phyloP scores from a whole-genome alignment of 345 rosid genomes.

The Citrus hindsii region DNA sequence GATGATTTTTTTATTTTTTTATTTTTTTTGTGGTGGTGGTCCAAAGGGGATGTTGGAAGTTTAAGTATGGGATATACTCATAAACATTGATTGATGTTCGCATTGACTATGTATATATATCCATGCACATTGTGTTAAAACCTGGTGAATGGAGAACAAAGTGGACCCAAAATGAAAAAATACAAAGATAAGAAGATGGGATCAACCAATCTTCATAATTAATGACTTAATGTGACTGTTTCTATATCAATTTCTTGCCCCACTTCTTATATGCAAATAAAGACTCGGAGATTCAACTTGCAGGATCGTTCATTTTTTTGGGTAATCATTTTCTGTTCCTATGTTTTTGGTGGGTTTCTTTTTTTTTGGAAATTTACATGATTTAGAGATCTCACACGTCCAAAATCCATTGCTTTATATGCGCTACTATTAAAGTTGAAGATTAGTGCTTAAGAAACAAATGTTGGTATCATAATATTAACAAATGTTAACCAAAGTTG shows the following conservation, averaged over 20 bases:
- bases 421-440: too few species aligned
- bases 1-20: neutral
- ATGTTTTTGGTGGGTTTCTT: too few species aligned
- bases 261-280: neutral
- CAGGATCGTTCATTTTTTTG: neutral
- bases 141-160: neutral
- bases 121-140: neutral
- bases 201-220: slow-evolving; percentile 6
- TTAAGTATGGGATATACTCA: neutral
- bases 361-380: too few species aligned
- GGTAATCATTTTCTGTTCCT: too few species aligned
- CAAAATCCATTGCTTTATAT: too few species aligned
- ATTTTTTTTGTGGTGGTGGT: neutral
- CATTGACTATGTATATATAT: neutral
- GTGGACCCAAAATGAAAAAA: neutral
- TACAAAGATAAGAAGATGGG: neutral
- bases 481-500: too few species aligned
- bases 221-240: neutral
- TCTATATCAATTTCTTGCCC: slow-evolving; percentile 1
- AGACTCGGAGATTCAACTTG: neutral
- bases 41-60: neutral
- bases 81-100: neutral
- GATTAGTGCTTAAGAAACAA: too few species aligned
- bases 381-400: too few species aligned
- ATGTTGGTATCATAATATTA: too few species aligned